Evolutionary conservation across 2,329 filamentous ascomycete genomes (phyloP).

Genomic region (Aspergillus ochraceoroseus): DNA sequence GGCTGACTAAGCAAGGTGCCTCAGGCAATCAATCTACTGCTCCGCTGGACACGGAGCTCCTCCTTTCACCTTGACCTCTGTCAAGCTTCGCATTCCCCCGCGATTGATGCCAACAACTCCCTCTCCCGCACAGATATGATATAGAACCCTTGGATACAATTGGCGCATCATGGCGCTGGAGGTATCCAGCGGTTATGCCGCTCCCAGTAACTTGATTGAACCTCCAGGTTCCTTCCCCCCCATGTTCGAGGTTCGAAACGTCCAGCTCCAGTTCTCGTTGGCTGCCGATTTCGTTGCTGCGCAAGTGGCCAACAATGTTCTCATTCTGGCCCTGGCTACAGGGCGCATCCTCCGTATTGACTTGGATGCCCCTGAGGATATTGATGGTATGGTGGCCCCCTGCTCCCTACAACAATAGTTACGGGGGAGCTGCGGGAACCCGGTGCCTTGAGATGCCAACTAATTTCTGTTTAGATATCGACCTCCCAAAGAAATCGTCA

Average conservation of each 20-base stretch:
- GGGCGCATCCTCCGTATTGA: constrained; percentile 92
- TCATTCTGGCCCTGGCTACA: constrained; percentile 86
- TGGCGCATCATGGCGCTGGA: constrained; percentile 63
- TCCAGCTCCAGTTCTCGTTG: constrained; percentile 89
- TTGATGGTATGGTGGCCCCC: constrained; percentile 62
- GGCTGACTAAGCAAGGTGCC: no score
- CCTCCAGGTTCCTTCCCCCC: constrained; percentile 62
- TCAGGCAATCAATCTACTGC: background rate
- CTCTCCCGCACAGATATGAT: constrained; percentile 27
- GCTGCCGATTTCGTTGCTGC: constrained; percentile 94
- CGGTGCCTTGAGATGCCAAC: background rate
- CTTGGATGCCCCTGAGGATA: constrained; percentile 86
- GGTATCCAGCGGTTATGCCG: constrained; percentile 65
- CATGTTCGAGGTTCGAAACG: constrained; percentile 90
- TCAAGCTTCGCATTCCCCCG: constrained; percentile 2
- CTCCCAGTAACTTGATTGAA: constrained; percentile 59
- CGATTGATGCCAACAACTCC: constrained; percentile 11
- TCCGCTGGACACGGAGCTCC: constrained; percentile 6
- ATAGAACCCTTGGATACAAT: constrained; percentile 21
- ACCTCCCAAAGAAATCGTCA: constrained; percentile 85
- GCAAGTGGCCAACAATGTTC: constrained; percentile 94
- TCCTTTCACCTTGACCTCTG: background rate
- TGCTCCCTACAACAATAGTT: no score
- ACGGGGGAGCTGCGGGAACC: no score
- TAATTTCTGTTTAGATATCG: constrained; percentile 76